Conservation (phyloP, 306 rosid species). For the Delonix regia region DNA sequence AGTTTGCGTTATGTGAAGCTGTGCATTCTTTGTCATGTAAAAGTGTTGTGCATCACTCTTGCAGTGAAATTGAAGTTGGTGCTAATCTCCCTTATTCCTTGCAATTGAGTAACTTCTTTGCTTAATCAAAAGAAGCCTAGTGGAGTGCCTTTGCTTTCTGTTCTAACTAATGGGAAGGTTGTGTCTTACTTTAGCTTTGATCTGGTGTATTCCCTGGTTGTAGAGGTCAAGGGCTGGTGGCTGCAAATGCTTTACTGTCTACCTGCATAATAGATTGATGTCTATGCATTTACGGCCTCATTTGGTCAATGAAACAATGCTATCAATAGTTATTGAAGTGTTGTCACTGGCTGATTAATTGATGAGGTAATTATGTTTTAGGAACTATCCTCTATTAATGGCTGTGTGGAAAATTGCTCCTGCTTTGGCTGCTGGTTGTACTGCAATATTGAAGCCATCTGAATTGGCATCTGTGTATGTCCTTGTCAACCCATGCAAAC, state of each 20-base stretch:
- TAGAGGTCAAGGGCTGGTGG: not conserved
- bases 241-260: not conserved
- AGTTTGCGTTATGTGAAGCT: not conserved
- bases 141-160: not conserved
- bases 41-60: not conserved
- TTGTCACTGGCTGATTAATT: slow-evolving; percentile 9
- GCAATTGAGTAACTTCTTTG: not conserved
- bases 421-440: slow-evolving; percentile 90
- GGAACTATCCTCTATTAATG: slow-evolving; percentile 86
- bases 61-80: not conserved
- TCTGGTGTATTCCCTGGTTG: not conserved
- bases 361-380: slow-evolving; percentile 33
- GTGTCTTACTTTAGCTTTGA: not conserved
- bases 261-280: not conserved
- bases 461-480: slow-evolving; percentile 79
- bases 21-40: not conserved
- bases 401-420: slow-evolving; percentile 87
- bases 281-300: not conserved
- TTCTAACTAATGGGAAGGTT: not conserved
- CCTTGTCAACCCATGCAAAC: slow-evolving; percentile 21
- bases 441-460: slow-evolving; percentile 84
- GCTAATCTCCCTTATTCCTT: not conserved
- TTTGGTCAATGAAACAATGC: not conserved
- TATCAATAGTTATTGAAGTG: not conserved
- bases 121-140: not conserved